Evolutionary conservation across 176 grass and related monocot species (phyloP).

Genomic region (Phoenix dactylifera): DNA sequence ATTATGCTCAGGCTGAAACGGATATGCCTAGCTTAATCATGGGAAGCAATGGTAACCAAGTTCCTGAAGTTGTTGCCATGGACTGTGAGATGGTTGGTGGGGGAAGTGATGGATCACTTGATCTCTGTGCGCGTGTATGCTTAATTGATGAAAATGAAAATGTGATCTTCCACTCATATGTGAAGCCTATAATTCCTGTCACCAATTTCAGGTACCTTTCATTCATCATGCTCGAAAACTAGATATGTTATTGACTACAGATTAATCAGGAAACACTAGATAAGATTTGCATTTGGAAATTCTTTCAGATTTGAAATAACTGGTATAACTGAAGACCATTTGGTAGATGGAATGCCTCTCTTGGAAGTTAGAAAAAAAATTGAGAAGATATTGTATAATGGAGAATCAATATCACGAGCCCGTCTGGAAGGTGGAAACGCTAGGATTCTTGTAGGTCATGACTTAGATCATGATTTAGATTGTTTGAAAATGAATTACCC

Average conservation of each 20-base stretch:
- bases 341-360: constrained; percentile 3
- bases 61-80: constrained; percentile 9
- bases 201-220: constrained; percentile 17
- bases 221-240: too few relatives aligned
- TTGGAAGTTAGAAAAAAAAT: constrained; percentile 6
- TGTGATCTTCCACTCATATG: constrained; percentile 25
- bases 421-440: constrained; percentile 18
- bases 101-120: constrained; percentile 16
- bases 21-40: background rate
- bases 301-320: constrained; percentile 16
- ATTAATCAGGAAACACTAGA: too few relatives aligned
- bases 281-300: background rate
- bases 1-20: background rate
- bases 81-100: constrained; percentile 25
- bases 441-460: constrained; percentile 18
- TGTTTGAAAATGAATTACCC: constrained; percentile 20
- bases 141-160: constrained; percentile 28
- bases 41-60: constrained; percentile 4
- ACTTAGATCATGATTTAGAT: constrained; percentile 24
- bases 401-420: constrained; percentile 12
- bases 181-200: constrained; percentile 16
- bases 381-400: constrained; percentile 18
- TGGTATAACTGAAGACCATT: constrained; percentile 17
- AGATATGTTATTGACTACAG: too few relatives aligned
- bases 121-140: constrained; percentile 21